Percentiles rank a stretch among this genome's conserved stretches.
Conservation (phyloP, 257 asterid species). For the Nicotiana paniculata region DNA sequence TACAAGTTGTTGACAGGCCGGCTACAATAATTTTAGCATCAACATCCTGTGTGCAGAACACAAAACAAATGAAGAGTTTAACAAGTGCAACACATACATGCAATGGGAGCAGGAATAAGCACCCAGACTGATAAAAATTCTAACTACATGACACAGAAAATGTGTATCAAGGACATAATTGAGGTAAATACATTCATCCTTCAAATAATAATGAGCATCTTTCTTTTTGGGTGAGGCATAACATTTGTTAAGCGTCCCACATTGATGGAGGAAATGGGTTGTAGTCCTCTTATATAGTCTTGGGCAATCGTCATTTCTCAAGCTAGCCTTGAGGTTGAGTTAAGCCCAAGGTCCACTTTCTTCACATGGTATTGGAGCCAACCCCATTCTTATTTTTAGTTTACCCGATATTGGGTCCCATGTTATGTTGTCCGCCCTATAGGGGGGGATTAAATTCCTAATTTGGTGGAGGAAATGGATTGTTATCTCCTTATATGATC, state of each 20-base stretch:
- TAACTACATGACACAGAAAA: not conserved
- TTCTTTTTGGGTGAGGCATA: not conserved
- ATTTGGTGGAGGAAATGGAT: no score
- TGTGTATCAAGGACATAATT: not conserved
- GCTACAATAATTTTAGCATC: slow-evolving; percentile 76
- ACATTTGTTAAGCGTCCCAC: not conserved
- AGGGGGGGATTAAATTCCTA: no score
- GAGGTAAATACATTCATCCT: not conserved
- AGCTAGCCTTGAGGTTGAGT: no score
- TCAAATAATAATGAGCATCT: not conserved
- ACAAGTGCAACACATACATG: not conserved
- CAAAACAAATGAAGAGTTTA: slow-evolving; percentile 2
- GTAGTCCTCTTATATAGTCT: no score
- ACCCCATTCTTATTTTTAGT: no score
- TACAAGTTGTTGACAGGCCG: slow-evolving; percentile 89
- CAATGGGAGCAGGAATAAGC: not conserved
- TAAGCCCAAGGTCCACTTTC: no score
- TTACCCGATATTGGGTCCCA: no score
- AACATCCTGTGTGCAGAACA: slow-evolving; percentile 54
- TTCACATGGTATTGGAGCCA: no score
- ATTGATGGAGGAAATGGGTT: no score
- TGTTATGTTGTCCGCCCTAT: no score
- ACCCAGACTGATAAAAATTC: not conserved
- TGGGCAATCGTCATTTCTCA: no score
- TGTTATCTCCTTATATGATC: no score